A percentile compares a stretch with the other conserved stretches of the same genome.
Conservation (phyloP, 495 filamentous ascomycete genomes). For the Astrothelium subdiscretum region DNA sequence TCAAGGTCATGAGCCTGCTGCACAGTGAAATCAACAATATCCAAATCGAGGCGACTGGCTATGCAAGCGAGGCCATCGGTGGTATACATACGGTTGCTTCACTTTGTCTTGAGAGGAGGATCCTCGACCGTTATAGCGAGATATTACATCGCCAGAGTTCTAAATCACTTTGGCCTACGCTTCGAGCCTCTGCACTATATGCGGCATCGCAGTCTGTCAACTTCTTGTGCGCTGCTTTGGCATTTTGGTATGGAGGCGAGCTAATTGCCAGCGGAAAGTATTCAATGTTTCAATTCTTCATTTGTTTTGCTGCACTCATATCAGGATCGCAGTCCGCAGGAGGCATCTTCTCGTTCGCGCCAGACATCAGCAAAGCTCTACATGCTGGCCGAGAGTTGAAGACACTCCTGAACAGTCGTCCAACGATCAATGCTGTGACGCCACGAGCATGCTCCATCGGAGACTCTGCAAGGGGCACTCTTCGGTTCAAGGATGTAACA, state of each 20-base stretch:
- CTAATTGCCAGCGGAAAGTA: conserved; percentile 11
- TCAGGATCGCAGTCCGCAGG: conserved; percentile 12
- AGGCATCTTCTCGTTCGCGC: conserved; percentile 6
- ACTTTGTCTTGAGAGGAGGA: conserved; percentile 30
- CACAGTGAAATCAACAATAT: conserved; percentile 6
- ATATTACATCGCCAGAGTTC: neutral
- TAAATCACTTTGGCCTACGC: neutral
- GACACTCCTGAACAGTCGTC: conserved; percentile 7
- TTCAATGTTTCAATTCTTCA: conserved; percentile 11
- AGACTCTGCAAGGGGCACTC: no score
- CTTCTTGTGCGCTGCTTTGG: neutral
- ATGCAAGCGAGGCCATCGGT: conserved; percentile 40
- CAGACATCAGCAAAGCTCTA: conserved; percentile 7
- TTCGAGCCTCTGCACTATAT: neutral
- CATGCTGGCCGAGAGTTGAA: conserved; percentile 6
- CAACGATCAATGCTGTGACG: neutral
- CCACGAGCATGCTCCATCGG: neutral
- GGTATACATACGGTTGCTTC: conserved; percentile 44
- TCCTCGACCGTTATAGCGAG: neutral
- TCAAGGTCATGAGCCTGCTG: conserved; percentile 16
- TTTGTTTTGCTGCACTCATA: conserved; percentile 11
- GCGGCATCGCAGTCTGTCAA: neutral
- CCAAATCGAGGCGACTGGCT: conserved; percentile 21
- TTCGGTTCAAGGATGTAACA: conserved; percentile 20
- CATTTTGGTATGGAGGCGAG: conserved; percentile 23